phyloP scores from a whole-genome alignment of 495 filamentous ascomycete genomes.

The Annulohypoxylon nitens region DNA sequence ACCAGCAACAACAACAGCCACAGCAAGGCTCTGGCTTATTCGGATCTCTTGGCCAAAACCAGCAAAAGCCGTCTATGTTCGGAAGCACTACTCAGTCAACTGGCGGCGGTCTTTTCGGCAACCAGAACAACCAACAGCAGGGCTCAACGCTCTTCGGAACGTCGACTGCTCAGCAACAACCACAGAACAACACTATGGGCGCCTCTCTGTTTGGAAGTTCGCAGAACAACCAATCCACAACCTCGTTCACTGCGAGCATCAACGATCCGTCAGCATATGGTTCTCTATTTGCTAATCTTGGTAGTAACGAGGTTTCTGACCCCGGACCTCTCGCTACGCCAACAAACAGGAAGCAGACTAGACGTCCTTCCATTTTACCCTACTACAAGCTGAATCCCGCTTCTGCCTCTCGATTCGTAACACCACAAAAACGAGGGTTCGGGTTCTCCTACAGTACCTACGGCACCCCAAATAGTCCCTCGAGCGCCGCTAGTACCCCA shows the following conservation, averaged over 20 bases:
- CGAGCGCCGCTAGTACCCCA: conserved; percentile 75
- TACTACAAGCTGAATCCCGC: conserved; percentile 89
- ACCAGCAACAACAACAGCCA: conserved; percentile 71
- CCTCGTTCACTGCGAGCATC: conserved; percentile 81
- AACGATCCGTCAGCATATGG: conserved; percentile 85
- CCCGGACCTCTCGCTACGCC: conserved; percentile 90
- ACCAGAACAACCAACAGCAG: conserved; percentile 61
- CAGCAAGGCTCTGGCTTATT: conserved; percentile 57
- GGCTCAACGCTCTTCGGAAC: conserved; percentile 58
- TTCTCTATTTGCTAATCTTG: conserved; percentile 80
- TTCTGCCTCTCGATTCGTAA: conserved; percentile 80
- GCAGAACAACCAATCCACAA: conserved; percentile 60
- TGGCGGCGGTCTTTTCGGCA: conserved; percentile 73
- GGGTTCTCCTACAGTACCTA: conserved; percentile 93
- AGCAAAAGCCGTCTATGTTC: conserved; percentile 61
- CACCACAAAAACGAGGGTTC: conserved; percentile 84
- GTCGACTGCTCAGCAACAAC: conserved; percentile 59
- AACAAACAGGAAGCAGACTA: conserved; percentile 75
- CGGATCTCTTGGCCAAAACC: conserved; percentile 55
- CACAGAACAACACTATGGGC: conserved; percentile 61
- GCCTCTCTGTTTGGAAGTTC: conserved; percentile 57
- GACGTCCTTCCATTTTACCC: conserved; percentile 82
- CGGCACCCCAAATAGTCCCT: conserved; percentile 80
- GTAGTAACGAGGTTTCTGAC: conserved; percentile 70
- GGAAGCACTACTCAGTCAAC: conserved; percentile 52